phyloP scores from a whole-genome alignment of 2,329 filamentous ascomycete genomes.

The Ophiosphaerella narmari region DNA sequence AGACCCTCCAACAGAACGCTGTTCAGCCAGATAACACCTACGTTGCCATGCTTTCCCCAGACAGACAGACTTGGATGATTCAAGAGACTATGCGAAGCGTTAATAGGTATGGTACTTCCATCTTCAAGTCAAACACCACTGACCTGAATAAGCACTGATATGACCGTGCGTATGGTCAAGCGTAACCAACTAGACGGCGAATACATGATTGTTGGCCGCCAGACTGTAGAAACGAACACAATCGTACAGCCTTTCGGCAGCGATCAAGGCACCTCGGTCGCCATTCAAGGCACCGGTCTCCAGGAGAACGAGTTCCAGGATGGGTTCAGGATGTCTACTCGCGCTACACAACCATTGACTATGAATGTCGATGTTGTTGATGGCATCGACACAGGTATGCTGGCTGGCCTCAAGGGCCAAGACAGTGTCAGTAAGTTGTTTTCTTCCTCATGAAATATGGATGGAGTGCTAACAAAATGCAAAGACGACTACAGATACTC shows the following conservation, averaged over 20 bases:
- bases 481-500: conserved; percentile 44
- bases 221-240: conserved; percentile 43
- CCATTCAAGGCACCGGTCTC: conserved; percentile 41
- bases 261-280: conserved; percentile 29
- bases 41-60: conserved; percentile 44
- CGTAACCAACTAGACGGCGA: conserved; percentile 42
- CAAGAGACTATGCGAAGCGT: conserved; percentile 44
- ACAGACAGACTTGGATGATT: conserved; percentile 46
- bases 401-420: conserved; percentile 38
- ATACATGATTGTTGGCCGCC: conserved; percentile 45
- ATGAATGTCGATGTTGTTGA: conserved; percentile 45
- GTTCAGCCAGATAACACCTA: conserved; percentile 44
- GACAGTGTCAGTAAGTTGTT: conserved; percentile 33
- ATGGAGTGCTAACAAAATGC: not conserved
- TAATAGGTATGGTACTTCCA: conserved; percentile 28
- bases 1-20: conserved; percentile 33
- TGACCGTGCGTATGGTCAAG: conserved; percentile 41
- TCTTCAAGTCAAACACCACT: not conserved
- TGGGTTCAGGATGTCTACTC: conserved; percentile 44
- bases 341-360: conserved; percentile 42
- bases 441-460: not conserved
- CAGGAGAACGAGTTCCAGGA: conserved; percentile 47
- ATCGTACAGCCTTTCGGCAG: conserved; percentile 40
- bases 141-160: conserved; percentile 32
- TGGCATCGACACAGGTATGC: conserved; percentile 40